phyloP scores from a whole-genome alignment of 768 basidiomycete genomes.

The Rhizopogon roseolus region DNA sequence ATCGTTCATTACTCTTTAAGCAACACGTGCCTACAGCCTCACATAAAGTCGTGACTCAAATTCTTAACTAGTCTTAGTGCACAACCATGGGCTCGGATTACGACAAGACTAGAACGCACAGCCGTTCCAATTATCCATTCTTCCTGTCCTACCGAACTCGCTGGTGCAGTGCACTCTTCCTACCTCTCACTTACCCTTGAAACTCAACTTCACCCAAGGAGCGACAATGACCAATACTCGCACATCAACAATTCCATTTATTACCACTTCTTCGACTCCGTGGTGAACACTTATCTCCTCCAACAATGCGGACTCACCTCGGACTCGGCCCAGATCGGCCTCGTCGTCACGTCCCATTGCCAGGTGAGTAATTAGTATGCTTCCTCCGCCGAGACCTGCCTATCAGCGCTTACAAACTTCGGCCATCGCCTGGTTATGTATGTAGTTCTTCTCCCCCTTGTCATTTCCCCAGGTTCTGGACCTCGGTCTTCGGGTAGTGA shows the following conservation, averaged over 20 bases:
- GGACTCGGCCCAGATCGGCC: slow-evolving; percentile 54
- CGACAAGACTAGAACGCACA: not conserved
- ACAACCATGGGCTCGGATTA: not conserved
- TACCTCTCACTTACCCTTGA: not conserved
- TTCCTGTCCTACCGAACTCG: slow-evolving; percentile 63
- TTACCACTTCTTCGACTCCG: slow-evolving; percentile 78
- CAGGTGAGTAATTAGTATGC: slow-evolving; percentile 34
- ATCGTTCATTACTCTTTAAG: not conserved
- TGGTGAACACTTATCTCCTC: slow-evolving; percentile 78
- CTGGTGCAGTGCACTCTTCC: slow-evolving; percentile 40
- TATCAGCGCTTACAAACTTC: not conserved
- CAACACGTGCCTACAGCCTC: no score
- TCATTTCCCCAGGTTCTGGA: slow-evolving; percentile 71
- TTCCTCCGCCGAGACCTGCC: not conserved
- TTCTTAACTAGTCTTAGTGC: no score
- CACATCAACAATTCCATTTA: slow-evolving; percentile 82
- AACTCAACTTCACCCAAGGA: slow-evolving; percentile 41
- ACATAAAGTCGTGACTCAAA: no score
- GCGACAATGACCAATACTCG: slow-evolving; percentile 82
- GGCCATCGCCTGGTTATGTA: not conserved
- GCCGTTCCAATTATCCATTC: slow-evolving; percentile 51
- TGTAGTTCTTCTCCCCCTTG: slow-evolving; percentile 66
- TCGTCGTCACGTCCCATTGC: slow-evolving; percentile 76
- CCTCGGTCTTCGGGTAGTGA: slow-evolving; percentile 63
- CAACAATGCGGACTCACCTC: slow-evolving; percentile 55